Base-by-base conservation (phyloP, 106 monocot genomes). In the Posidonia australis region DNA sequence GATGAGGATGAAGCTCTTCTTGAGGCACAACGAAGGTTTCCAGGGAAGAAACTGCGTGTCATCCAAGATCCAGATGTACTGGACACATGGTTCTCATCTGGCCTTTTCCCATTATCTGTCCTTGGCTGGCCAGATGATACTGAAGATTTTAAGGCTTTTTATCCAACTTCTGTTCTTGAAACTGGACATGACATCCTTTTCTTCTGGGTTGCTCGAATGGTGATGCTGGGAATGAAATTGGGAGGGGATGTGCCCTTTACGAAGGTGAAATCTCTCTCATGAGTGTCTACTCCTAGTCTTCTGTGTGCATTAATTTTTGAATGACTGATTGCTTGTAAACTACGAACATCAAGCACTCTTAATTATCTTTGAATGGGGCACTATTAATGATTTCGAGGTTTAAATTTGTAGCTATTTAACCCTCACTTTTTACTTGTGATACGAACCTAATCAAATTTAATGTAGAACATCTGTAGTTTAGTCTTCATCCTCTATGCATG, bases 161-260 rank as follows among this genome's bases (percentile, higher is more conserved):
- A 98, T 48, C 98, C 98, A 30, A 91, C 91, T 29, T 91, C 98
- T 31, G 81, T 98, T 67, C 83, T 98, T 54, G 98, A 98, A 74
- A 98, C 98, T 49, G 98, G 98, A 17, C 87, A 85, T 72, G 98
- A 91, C 49, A 98, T 98, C 44, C 79, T 98, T 20, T 98, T 98
- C 71, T 98, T 98, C 52, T 98, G 98, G 98, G 98, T 98, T 54
- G 98, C 98, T 64, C 84, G 91, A n/a, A 98, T 98, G 98, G 98
- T 98, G 66, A 98, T 98, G 98, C 70, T 98, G 22, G 98, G 98
- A 65, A 98, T 98, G 81, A 82, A 83, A 71, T 85, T 98, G 62
- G 84, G 98, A 36, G 98, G 98, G 24, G 91, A 91, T 78, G 87
- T 98, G 27, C 98, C 98, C 1, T 98, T 98, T 64, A 82, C 31